Evolutionary conservation across 148 eudicot species (phyloP), one percentile per base, ranked within the genome.

Genomic region (Vaccinium vitisidaea): DNA sequence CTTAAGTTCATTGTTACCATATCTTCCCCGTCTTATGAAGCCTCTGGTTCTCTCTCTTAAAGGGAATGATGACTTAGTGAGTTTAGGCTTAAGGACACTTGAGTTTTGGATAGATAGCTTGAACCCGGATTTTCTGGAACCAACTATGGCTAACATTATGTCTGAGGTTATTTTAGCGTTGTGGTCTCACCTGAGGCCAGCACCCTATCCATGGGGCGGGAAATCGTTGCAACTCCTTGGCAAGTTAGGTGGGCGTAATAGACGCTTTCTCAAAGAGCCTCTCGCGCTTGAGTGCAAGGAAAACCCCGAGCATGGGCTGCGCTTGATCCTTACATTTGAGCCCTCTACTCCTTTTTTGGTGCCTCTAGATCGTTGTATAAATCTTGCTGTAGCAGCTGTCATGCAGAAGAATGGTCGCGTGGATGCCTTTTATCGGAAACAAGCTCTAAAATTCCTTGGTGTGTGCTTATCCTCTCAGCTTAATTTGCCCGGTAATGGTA

Each of bases 51-150:
- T 95, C 86, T 97, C 98, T 83, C 92, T 97, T 70, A 97, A 95
- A 86, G 96, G 93, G 84, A 94, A 89, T 87, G 91, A 94, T 87
- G 98, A 95, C 53, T 93, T 94, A n/a, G 95, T 95, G 80, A 90
- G 92, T 88, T 91, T 95, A 88, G 99, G 98, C 81, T 89, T 97
- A 79, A 95, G 96, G 83, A 97, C 99, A 55, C 92, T 97, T 55
- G 99, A 97, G 83, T 97, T 97, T 88, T 97, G 99, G 99, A 95
- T 97, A 73, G 99, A 97, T 88, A 97, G 99, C 88, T 89, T 97
- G 87, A 97, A 97, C 88, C 99, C 99, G 84, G 99, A 95, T 84
- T 97, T 97, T 81, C 90, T 97, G 76, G 99, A 97, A 90, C 98
- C 99, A 85, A 97, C 98, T 85, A 97, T 97, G 99, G 99, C 98